Evolutionary conservation across 2,329 filamentous ascomycete genomes (phyloP).

Genomic region (Graphilbum fragrans): DNA sequence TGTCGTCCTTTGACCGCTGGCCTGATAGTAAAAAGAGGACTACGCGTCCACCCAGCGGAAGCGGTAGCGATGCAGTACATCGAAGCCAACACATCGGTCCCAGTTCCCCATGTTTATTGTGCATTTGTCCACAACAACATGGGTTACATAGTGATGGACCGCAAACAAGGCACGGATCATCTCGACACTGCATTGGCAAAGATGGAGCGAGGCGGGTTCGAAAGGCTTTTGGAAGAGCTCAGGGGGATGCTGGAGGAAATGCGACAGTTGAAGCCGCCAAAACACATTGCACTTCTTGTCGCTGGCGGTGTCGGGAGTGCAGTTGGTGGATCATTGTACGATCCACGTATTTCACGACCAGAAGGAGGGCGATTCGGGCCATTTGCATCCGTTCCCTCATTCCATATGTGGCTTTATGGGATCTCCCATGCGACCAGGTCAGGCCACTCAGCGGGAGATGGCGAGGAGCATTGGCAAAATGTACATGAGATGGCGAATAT

Average conservation of each 20-base stretch:
- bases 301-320: neutral
- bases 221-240: neutral
- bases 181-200: neutral
- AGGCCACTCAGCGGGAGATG: neutral
- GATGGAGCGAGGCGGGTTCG: neutral
- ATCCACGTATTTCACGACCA: neutral
- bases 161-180: neutral
- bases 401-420: conserved; percentile 1
- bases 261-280: neutral
- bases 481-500: neutral
- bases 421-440: neutral
- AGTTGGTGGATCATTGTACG: neutral
- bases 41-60: neutral
- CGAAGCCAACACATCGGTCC: conserved; percentile 1
- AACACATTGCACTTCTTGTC: too few relatives aligned
- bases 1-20: neutral
- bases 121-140: neutral
- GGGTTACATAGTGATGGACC: conserved; percentile 6
- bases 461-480: neutral
- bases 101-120: conserved; percentile 5
- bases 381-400: neutral
- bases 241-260: neutral
- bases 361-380: neutral
- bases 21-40: neutral
- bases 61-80: conserved; percentile 4